A percentile compares a stretch with the other conserved stretches of the same genome.
Evolutionary conservation across 2,329 filamentous ascomycete species (phyloP).

Genomic region (Sporothrix schenckii): DNA sequence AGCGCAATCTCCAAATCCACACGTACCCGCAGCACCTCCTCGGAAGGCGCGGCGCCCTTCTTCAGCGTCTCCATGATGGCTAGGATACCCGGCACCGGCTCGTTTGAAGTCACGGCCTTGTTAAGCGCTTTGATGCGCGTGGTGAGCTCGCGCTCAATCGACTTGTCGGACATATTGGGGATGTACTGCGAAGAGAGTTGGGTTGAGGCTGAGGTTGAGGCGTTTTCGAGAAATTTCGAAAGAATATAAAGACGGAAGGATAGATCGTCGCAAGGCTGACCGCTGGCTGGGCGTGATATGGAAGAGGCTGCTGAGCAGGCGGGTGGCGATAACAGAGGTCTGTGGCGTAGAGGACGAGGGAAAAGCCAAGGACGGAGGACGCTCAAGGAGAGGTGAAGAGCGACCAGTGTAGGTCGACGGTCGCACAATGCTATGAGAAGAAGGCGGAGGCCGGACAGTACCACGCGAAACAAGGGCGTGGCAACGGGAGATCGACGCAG

Average conservation of each 20-base stretch:
- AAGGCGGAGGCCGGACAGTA: background rate
- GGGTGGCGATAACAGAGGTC: constrained; percentile 5
- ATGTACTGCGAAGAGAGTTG: background rate
- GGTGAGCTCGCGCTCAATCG: constrained; percentile 76
- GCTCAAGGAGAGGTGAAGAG: background rate
- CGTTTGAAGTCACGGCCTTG: constrained; percentile 75
- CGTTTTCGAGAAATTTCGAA: background rate
- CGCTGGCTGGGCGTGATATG: background rate
- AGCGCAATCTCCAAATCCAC: constrained; percentile 34
- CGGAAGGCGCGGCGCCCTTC: constrained; percentile 78
- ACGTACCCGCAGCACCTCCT: constrained; percentile 80
- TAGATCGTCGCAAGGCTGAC: background rate
- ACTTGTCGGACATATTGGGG: constrained; percentile 31
- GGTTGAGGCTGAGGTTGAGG: background rate
- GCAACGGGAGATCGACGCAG: constrained; percentile 14
- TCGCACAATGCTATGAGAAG: background rate
- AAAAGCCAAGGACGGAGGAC: background rate
- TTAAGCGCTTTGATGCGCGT: constrained; percentile 75
- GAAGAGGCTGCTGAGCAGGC: background rate
- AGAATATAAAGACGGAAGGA: too few species aligned
- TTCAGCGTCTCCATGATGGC: constrained; percentile 77
- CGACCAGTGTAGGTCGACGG: background rate
- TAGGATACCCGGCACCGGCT: constrained; percentile 72
- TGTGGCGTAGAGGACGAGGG: background rate
- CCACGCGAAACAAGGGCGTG: background rate